These are phyloP conservation scores for Closterium sp. DNA, from an alignment of 139 green algal genomes.

Conservation along the genomic window DNA sequence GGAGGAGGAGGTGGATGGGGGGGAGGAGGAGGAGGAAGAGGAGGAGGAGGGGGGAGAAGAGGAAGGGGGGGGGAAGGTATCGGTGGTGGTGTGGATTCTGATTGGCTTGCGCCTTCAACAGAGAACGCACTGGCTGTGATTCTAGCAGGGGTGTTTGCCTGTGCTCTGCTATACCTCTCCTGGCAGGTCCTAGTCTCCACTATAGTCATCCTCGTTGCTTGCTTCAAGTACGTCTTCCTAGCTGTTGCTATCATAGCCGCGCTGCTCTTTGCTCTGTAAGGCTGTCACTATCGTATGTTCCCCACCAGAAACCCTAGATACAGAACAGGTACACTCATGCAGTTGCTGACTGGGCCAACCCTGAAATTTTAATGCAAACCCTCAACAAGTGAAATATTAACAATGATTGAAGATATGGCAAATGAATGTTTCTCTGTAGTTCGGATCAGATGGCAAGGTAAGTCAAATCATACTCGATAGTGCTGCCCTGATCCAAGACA, in stretches of 20 bases:
- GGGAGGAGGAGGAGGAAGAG: constrained; percentile 1
- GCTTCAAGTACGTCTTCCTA: not conserved
- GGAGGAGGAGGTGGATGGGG: not conserved
- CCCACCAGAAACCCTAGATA: too few relatives aligned
- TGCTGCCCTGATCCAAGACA: too few relatives aligned
- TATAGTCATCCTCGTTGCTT: not conserved
- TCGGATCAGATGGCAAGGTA: too few relatives aligned
- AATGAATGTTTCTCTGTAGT: too few relatives aligned
- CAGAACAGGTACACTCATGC: too few relatives aligned
- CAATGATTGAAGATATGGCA: too few relatives aligned
- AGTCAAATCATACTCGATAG: too few relatives aligned
- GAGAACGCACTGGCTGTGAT: not conserved
- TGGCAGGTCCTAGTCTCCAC: not conserved
- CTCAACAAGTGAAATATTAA: too few relatives aligned
- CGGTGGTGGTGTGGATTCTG: not conserved
- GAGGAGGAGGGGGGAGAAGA: not conserved
- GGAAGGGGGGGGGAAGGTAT: not conserved
- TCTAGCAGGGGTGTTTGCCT: not conserved
- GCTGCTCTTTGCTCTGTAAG: not conserved
- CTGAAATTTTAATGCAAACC: too few relatives aligned
- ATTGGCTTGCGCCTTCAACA: not conserved
- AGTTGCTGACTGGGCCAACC: too few relatives aligned
- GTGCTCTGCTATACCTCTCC: not conserved
- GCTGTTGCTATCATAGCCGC: not conserved
- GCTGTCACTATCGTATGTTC: too few relatives aligned